Evolutionary conservation across 1,139 yeast species (phyloP), one percentile per base, ranked within the genome.

Genomic region (Geotrichum restrictum): DNA sequence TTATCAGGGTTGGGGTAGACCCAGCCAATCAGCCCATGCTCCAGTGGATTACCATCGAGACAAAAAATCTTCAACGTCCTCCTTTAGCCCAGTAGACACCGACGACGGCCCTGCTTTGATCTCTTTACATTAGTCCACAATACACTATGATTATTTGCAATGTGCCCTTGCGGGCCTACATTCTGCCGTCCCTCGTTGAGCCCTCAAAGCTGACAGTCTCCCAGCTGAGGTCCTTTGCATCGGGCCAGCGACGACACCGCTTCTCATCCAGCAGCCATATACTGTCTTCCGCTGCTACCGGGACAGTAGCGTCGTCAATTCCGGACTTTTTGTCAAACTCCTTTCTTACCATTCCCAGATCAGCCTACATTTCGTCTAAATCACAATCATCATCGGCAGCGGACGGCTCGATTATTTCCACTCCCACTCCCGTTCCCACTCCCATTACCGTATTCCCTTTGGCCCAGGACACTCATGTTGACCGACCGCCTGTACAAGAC

Each of bases 401-500:
- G 13, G 32, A 32, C n/a, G 39, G 40, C 19, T 27, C 22, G 31
- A 39, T 44, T 24, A 45, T 49, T 7, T 14, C 49, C 14, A 31
- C 47, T 16, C 53, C 53, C 11, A 51, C 47, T 21, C 50, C 53
- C n/a, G 24, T 21, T 27, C 14, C 33, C 37, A 22, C 43, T n/a
- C n/a, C n/a, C n/a, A n/a, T n/a, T n/a, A n/a, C 29, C 21, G 21
- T 41, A 24, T 24, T 24, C 29, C 29, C 29, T 24, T 8, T 24
- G 8, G 29, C 29, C 7, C 29, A 24, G 29, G 29, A 24, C 5
- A 24, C 29, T 8, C 29, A 24, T 8, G 10, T 39, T 47, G 45
- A 42, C 13, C 38, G 50, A 16, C 44, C 39, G 22, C 53, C 53
- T 8, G 53, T 40, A 3, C 46, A 41, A 3, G 50, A 51, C 33